Percentiles rank a stretch among this genome's conserved stretches.
Evolutionary conservation across 2,329 filamentous ascomycete genomes (phyloP).

Genomic region (Colletotrichum simmondsii): DNA sequence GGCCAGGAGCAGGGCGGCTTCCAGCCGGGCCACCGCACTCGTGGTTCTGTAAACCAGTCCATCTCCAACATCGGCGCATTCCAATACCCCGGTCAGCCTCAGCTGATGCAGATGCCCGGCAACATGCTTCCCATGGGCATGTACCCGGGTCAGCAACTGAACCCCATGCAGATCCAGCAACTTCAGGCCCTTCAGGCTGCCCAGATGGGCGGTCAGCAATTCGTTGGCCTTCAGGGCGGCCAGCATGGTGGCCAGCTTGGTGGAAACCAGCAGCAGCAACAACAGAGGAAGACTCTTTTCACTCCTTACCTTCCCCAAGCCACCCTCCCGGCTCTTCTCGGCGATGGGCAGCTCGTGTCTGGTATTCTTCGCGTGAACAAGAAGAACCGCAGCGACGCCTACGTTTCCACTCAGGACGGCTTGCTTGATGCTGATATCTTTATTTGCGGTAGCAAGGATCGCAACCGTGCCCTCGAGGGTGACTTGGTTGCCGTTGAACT

Average conservation of each 20-base stretch:
- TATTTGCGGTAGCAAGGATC: conserved; percentile 98
- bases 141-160: conserved; percentile 86
- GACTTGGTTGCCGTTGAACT: conserved; percentile 96
- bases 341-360: conserved; percentile 92
- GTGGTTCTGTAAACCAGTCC: conserved; percentile 85
- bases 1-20: conserved; percentile 82
- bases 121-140: conserved; percentile 89
- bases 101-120: conserved; percentile 86
- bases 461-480: conserved; percentile 95
- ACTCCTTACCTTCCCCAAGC: conserved; percentile 97
- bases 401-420: conserved; percentile 91
- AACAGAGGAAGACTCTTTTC: conserved; percentile 98
- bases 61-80: conserved; percentile 86
- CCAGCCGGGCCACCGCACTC: conserved; percentile 90
- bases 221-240: conserved; percentile 74
- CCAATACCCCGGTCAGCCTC: conserved; percentile 88
- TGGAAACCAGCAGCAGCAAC: conserved; percentile 80
- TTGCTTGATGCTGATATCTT: conserved; percentile 97
- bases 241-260: conserved; percentile 77
- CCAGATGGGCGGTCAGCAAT: conserved; percentile 81
- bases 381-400: conserved; percentile 98
- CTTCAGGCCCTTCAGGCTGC: conserved; percentile 92
- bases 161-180: conserved; percentile 88
- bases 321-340: conserved; percentile 88
- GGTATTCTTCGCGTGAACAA: conserved; percentile 99